These are phyloP conservation scores for Saccharomyces hybrid DNA, from an alignment of 1,139 yeast species.

Conservation along the genomic window DNA sequence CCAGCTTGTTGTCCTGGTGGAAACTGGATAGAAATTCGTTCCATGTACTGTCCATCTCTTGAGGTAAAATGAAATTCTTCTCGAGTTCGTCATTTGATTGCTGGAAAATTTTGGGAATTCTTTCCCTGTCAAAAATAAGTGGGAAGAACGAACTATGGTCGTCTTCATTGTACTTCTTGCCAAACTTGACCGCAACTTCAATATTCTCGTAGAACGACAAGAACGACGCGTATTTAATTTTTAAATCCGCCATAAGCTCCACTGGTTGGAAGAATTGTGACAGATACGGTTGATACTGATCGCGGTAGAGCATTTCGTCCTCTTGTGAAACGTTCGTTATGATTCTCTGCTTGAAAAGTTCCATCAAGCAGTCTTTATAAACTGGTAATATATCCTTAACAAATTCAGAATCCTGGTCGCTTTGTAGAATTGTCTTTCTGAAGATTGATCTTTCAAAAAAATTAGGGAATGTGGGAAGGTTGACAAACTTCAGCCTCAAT, in stretches of 20 bases:
- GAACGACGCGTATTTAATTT: background rate
- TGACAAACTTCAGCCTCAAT: background rate
- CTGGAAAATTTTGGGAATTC: conserved; percentile 16
- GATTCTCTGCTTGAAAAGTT: background rate
- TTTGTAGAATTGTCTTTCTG: background rate
- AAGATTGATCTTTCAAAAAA: background rate
- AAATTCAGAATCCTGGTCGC: background rate
- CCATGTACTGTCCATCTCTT: conserved; percentile 23
- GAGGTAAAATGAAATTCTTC: conserved; percentile 15
- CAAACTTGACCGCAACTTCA: background rate
- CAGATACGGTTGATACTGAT: background rate
- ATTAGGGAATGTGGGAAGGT: background rate
- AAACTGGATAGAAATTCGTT: conserved; percentile 11
- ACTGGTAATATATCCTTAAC: background rate
- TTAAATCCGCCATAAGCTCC: background rate
- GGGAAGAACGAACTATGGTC: conserved; percentile 7
- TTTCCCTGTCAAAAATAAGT: conserved; percentile 18
- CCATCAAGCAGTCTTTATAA: background rate
- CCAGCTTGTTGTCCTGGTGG: conserved; percentile 12
- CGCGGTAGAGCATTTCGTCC: background rate
- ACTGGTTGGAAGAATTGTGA: background rate
- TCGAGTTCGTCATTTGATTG: conserved; percentile 4
- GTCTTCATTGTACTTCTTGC: background rate
- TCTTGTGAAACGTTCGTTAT: background rate
- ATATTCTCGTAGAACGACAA: background rate